Conservation (phyloP, 108 stramenopile genomes). For the Cyclotella baltica region DNA sequence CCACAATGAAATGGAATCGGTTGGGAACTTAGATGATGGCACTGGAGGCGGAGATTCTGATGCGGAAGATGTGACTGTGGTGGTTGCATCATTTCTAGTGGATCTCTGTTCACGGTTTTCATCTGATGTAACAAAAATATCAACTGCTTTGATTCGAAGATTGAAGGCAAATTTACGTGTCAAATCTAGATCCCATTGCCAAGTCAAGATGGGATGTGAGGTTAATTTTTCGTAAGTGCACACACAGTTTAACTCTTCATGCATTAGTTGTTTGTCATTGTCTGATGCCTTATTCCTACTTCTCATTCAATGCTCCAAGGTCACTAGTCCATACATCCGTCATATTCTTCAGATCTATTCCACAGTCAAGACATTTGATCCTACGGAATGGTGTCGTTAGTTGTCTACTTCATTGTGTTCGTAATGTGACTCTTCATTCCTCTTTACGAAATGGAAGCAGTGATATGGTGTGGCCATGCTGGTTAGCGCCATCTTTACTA, state of each 20-base stretch:
- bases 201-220: slow-evolving; percentile 49
- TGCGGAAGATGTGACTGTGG: slow-evolving; percentile 71
- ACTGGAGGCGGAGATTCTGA: slow-evolving; percentile 49
- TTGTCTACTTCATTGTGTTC: slow-evolving; percentile 57
- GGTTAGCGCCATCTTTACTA: slow-evolving; percentile 65
- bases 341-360: slow-evolving; percentile 72
- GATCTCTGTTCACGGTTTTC: slow-evolving; percentile 65
- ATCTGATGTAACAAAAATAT: slow-evolving; percentile 52
- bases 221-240: slow-evolving; percentile 43
- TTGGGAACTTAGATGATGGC: slow-evolving; percentile 24
- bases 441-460: slow-evolving; percentile 29
- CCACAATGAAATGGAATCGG: slow-evolving; percentile 10
- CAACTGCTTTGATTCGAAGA: slow-evolving; percentile 46
- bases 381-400: slow-evolving; percentile 65
- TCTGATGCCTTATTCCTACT: background rate
- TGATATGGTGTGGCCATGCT: slow-evolving; percentile 63
- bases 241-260: background rate
- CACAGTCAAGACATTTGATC: slow-evolving; percentile 61
- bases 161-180: slow-evolving; percentile 50
- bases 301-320: background rate
- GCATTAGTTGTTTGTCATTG: background rate
- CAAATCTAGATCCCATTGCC: slow-evolving; percentile 41
- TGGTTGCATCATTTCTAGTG: slow-evolving; percentile 76
- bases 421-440: slow-evolving; percentile 39
- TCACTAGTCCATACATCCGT: slow-evolving; percentile 74